Percentiles rank a stretch among this genome's conserved stretches.
These are phyloP conservation scores for Starmerella floris DNA, from an alignment of 805 yeast species.

Conservation along the genomic window DNA sequence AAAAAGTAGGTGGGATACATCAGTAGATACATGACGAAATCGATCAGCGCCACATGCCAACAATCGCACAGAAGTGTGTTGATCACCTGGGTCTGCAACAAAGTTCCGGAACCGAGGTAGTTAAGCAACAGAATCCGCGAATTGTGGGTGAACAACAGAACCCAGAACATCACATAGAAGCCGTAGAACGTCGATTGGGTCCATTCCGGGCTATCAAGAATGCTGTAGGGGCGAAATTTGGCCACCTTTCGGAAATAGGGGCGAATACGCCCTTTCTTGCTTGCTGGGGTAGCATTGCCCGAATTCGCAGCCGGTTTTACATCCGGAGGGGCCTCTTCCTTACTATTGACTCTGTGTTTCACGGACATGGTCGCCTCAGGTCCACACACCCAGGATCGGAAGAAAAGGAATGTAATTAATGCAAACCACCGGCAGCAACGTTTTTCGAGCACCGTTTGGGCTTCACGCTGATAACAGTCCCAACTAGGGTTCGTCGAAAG, in stretches of 20 bases:
- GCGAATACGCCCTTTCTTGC: too few relatives aligned
- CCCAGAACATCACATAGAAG: slow-evolving; percentile 49
- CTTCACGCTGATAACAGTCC: too few relatives aligned
- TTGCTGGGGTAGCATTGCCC: too few relatives aligned
- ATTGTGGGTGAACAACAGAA: slow-evolving; percentile 19
- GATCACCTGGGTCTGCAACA: slow-evolving; percentile 43
- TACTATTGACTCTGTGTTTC: too few relatives aligned
- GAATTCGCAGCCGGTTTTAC: too few relatives aligned
- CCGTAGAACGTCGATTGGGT: slow-evolving; percentile 45
- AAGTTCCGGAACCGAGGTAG: slow-evolving; percentile 34
- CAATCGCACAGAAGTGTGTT: slow-evolving; percentile 48
- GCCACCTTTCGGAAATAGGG: slow-evolving; percentile 20
- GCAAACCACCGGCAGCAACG: too few relatives aligned
- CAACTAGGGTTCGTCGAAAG: too few relatives aligned
- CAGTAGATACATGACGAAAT: slow-evolving; percentile 56
- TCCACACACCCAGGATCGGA: too few relatives aligned
- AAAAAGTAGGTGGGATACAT: slow-evolving; percentile 48
- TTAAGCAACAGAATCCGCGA: slow-evolving; percentile 41
- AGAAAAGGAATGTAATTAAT: too few relatives aligned
- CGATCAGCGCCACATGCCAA: slow-evolving; percentile 56
- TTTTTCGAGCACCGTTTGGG: too few relatives aligned
- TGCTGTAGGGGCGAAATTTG: slow-evolving; percentile 18
- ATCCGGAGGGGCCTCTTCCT: too few relatives aligned
- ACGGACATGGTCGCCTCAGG: too few relatives aligned
- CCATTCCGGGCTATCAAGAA: slow-evolving; percentile 25